phyloP scores from a whole-genome alignment of 495 filamentous ascomycete species.

The Penicillium canescens region DNA sequence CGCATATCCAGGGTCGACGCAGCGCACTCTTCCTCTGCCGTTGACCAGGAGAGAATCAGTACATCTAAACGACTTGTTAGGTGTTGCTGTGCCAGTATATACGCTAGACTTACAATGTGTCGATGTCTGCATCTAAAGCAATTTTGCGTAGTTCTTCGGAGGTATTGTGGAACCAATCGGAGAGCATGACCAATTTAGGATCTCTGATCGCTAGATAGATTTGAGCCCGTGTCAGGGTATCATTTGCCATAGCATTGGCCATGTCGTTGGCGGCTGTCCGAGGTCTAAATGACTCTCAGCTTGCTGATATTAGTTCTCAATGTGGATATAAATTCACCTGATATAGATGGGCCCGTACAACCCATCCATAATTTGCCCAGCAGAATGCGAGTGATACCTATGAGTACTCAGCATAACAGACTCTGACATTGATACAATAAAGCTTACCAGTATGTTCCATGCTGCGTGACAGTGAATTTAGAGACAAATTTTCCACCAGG shows the following conservation, averaged over 20 bases:
- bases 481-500: constrained; percentile 38
- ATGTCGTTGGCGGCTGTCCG: not conserved
- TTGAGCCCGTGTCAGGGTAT: constrained; percentile 13
- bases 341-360: constrained; percentile 45
- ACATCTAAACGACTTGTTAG: constrained; percentile 11
- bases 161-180: constrained; percentile 43
- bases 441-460: constrained; percentile 44
- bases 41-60: constrained; percentile 47
- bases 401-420: not conserved
- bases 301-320: constrained; percentile 21
- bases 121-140: not conserved
- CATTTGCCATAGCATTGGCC: constrained; percentile 1
- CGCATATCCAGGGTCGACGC: constrained; percentile 26
- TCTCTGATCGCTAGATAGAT: constrained; percentile 34
- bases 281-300: not conserved
- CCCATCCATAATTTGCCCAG: constrained; percentile 43
- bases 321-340: constrained; percentile 1
- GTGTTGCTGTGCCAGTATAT: not conserved
- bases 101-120: not conserved
- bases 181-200: constrained; percentile 34
- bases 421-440: not conserved
- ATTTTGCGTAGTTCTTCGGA: constrained; percentile 22
- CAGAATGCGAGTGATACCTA: constrained; percentile 42
- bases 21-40: constrained; percentile 44
- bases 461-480: constrained; percentile 40